Evolutionary conservation across 768 basidiomycete species (phyloP).

Genomic region (Fomitopsis pulvina): DNA sequence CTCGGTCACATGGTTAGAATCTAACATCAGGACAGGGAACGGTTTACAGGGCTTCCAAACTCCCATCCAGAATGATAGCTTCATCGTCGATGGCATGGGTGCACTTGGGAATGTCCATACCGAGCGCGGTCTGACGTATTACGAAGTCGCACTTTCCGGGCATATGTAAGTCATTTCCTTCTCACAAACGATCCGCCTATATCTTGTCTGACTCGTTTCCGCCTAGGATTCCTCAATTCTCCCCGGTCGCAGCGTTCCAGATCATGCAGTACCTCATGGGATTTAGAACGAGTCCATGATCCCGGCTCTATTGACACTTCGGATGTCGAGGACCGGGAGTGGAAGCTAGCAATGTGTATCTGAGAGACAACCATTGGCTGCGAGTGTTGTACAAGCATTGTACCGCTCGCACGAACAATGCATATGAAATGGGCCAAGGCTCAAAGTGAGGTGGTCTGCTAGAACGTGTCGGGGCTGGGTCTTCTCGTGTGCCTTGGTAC

Average conservation of each 20-base stretch:
- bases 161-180: slow-evolving; percentile 58
- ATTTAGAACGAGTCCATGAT: too few relatives aligned
- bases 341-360: too few relatives aligned
- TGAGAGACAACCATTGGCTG: too few relatives aligned
- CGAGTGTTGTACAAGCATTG: too few relatives aligned
- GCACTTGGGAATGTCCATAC: slow-evolving; percentile 57
- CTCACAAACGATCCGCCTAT: background rate
- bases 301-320: too few relatives aligned
- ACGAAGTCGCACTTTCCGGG: slow-evolving; percentile 61
- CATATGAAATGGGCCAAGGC: too few relatives aligned
- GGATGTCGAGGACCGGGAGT: too few relatives aligned
- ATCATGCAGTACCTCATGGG: slow-evolving; percentile 67
- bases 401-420: too few relatives aligned
- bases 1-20: background rate
- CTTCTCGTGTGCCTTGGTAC: too few relatives aligned
- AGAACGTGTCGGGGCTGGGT: too few relatives aligned
- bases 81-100: slow-evolving; percentile 66
- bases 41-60: slow-evolving; percentile 70
- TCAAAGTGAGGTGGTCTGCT: too few relatives aligned
- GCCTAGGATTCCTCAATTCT: slow-evolving; percentile 58
- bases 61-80: slow-evolving; percentile 57
- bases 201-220: background rate
- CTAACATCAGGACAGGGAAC: slow-evolving; percentile 35
- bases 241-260: slow-evolving; percentile 62
- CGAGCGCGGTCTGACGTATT: slow-evolving; percentile 63